Percentiles rank a stretch among this genome's conserved stretches.
These are phyloP conservation scores for Camellia oleifera DNA, from an alignment of 179 eudicot genomes.

Conservation along the genomic window DNA sequence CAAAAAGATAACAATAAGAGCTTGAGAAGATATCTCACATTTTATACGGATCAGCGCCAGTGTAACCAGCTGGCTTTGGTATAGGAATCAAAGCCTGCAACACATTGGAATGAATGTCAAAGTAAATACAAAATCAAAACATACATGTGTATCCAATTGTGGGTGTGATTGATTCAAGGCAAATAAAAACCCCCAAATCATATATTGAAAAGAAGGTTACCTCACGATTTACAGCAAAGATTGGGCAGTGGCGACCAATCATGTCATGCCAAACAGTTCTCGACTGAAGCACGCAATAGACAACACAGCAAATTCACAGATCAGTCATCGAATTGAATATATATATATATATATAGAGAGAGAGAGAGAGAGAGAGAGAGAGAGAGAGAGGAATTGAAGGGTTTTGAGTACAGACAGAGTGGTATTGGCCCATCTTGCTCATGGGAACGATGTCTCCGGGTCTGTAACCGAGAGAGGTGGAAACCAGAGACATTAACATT, in stretches of 20 bases:
- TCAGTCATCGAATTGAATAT: neutral
- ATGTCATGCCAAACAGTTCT: conserved; percentile 94
- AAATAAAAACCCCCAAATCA: neutral
- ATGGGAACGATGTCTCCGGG: conserved; percentile 93
- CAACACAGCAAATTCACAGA: conserved; percentile 9
- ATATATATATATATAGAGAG: neutral
- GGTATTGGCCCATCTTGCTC: conserved; percentile 95
- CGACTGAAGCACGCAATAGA: conserved; percentile 38
- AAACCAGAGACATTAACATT: conserved; percentile 4
- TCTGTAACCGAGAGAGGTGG: conserved; percentile 51
- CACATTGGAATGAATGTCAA: conserved; percentile 2
- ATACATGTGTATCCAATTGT: neutral
- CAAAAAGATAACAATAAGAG: neutral
- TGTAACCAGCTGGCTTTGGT: conserved; percentile 88
- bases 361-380: neutral
- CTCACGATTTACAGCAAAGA: conserved; percentile 96
- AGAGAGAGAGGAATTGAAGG: conserved; percentile 5
- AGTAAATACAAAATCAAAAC: neutral
- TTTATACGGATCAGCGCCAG: conserved; percentile 98
- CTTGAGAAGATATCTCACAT: conserved; percentile 43
- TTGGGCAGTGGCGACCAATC: conserved; percentile 93
- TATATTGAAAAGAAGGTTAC: conserved; percentile 24
- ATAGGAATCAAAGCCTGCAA: conserved; percentile 80
- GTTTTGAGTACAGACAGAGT: conserved; percentile 44
- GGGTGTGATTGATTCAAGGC: neutral